Base-by-base conservation (phyloP, 2,329 filamentous ascomycete genomes). In the Aspergillus pseudonomiae region DNA sequence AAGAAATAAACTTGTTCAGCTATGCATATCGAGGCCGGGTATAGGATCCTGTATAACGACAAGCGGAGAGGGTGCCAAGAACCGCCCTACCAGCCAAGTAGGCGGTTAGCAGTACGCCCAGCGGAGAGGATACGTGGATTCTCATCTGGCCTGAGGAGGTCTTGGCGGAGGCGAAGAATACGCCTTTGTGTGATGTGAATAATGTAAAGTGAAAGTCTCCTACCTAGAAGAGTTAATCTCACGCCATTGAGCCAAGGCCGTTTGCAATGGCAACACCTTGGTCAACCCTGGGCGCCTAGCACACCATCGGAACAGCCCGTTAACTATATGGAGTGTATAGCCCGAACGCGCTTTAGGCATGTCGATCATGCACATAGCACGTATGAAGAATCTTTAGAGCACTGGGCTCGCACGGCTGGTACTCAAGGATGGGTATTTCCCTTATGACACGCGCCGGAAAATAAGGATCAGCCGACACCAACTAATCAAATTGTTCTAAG, bases 1-100 rank as follows among this genome's bases (percentile, higher is more conserved):
- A 28, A 48, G 21, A 12, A 9, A 19, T 48, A 48, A 28, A 6
- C 4, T 26, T 28, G 21, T 16, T 48, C 11, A 48, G 26, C 1
- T 48, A 26, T 48, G 11, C 45, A 48, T 26, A 48, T 14, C 45
- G 14, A 10, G 24, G 45, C 45, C 14, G 11, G n/a, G 45, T 48
- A 48, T 28, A 6, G 6, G 7, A 14, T 21, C 14, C 7, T 24
- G 16, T 28, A 28, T 28, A 3, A 14, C 11, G 21, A 28, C 21
- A 48, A 14, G 45, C 45, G 45, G 45, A 48, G 45, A 14, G 45
- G 45, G 26, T 28, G 45, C 45, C 45, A 48, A 48, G 45, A n/a
- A 12, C 14, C 6, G 26, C 21, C 21, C 45, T 48, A 19, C 45
- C 11, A 24, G 45, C 16, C 3, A 16, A 1, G 45, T 12, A 16